These are phyloP conservation scores for Vitis rupestris DNA, from an alignment of 164 flowering plant species.

Conservation along the genomic window DNA sequence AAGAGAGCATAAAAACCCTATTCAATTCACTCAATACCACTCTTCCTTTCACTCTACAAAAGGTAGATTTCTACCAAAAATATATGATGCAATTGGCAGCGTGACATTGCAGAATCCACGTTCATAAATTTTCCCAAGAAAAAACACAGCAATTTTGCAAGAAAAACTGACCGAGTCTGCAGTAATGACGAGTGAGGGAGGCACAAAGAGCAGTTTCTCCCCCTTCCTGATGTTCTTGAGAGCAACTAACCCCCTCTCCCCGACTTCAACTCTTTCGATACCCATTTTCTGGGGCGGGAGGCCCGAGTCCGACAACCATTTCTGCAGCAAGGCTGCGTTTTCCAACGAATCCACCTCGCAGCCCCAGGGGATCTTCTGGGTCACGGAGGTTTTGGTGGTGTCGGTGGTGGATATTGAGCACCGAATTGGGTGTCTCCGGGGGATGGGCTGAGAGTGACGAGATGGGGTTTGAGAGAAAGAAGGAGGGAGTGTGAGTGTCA, in stretches of 20 bases:
- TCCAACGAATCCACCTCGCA: conserved; percentile 84
- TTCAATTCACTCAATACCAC: no score
- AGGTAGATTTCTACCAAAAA: no score
- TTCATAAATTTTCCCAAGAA: not conserved
- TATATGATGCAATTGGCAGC: no score
- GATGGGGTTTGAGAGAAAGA: conserved; percentile 21
- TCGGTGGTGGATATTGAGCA: conserved; percentile 53
- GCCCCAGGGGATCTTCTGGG: conserved; percentile 68
- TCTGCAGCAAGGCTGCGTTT: conserved; percentile 69
- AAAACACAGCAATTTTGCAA: no score
- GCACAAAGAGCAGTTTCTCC: conserved; percentile 91
- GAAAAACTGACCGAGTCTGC: conserved; percentile 62
- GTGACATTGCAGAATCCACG: no score
- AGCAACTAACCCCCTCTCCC: conserved; percentile 92
- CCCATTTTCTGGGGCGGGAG: conserved; percentile 88
- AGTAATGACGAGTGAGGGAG: conserved; percentile 75
- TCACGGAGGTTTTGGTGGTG: conserved; percentile 9
- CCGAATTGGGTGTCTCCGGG: conserved; percentile 24
- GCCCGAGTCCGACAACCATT: conserved; percentile 72
- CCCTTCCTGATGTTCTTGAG: conserved; percentile 79
- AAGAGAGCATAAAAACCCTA: no score
- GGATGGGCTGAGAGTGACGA: not conserved
- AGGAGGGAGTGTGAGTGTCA: conserved; percentile 29
- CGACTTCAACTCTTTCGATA: conserved; percentile 70
- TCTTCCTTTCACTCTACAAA: no score